Base-by-base conservation (phyloP, 2,329 filamentous ascomycete species). In the Aspergillus piperis region DNA sequence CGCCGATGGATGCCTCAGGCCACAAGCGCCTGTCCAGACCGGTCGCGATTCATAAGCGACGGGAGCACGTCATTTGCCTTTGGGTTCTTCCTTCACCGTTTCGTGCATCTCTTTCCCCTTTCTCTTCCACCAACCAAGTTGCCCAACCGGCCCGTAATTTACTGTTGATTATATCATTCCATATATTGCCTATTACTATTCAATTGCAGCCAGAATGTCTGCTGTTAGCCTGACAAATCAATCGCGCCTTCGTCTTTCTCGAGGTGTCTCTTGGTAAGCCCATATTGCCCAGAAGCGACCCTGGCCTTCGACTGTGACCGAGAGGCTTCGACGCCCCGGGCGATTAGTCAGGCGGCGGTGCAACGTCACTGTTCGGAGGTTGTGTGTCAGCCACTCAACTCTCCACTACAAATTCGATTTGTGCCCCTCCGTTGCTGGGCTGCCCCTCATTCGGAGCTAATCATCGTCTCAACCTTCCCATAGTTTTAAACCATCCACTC, bases 1-100 rank as follows among this genome's bases (percentile, higher is more conserved):
- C 41, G 27, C 15, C 19, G 15, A 15, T 7, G 8, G 3, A 6
- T 62, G 64, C 62, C 65, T 65, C 19, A 66, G 62, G 61, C 58
- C 49, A 5, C 13, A 3, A 50, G 3, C 38, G 10, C 11, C 17
- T 38, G 58, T 70, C 68, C 65, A 71, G 69, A 69, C 67, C 63
- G 53, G 50, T 52, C 61, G 63, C 56, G 65, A 70, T 75, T 75
- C 65, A 66, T 75, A 74, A 74, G 71, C 72, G 64, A 47, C 25
- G 42, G 52, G 61, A 73, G 65, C 72, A 74, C 72, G 72, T 68
- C 71, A 75, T 75, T 58, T 17, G 19, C 23, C 11, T 17, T 25
- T 15, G 38, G 39, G 13, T 39, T 53, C 13, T 53, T 21, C n/a
- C 39, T 36, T 36, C 21, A 17, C 32, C 51, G 32, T 39, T 36